Conservation (phyloP, 1,139 yeast species). For the Geotrichum australiense region DNA sequence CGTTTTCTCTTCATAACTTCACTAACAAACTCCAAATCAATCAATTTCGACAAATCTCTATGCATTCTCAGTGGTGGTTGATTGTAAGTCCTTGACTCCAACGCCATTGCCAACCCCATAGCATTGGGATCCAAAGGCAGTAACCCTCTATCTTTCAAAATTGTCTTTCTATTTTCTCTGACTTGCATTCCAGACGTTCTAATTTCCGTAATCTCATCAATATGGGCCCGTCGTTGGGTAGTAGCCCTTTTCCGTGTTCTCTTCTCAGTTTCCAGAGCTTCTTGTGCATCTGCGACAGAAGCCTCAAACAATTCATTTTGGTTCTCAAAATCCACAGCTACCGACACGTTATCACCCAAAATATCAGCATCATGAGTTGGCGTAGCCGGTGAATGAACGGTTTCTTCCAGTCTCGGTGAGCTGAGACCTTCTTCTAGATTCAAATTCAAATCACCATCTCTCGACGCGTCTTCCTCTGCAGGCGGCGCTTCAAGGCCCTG, state of each 20-base stretch:
- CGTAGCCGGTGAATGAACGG: conserved; percentile 15
- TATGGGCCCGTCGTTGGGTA: conserved; percentile 15
- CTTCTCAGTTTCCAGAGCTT: conserved; percentile 3
- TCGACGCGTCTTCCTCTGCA: conserved; percentile 6
- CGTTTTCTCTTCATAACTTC: conserved; percentile 27
- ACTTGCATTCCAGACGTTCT: conserved; percentile 12
- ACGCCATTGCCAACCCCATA: conserved; percentile 19
- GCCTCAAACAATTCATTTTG: conserved; percentile 3
- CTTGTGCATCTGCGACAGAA: conserved; percentile 11
- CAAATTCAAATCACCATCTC: conserved; percentile 17
- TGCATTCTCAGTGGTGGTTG: conserved; percentile 18
- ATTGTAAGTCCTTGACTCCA: conserved; percentile 15
- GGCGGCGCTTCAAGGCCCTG: conserved; percentile 11
- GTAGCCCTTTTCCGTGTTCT: conserved; percentile 6
- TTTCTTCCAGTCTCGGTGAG: conserved; percentile 12
- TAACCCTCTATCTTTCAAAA: conserved; percentile 17
- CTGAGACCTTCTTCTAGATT: conserved; percentile 16
- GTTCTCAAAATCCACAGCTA: conserved; percentile 8
- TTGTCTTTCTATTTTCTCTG: conserved; percentile 16
- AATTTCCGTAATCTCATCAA: conserved; percentile 16
- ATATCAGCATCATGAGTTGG: conserved; percentile 16
- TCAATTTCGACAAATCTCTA: conserved; percentile 20
- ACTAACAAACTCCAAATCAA: conserved; percentile 24
- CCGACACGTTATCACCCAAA: conserved; percentile 16
- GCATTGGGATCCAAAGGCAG: conserved; percentile 20